These are phyloP conservation scores for Starmera caribaea DNA, from an alignment of 805 yeast genomes.

Conservation along the genomic window DNA sequence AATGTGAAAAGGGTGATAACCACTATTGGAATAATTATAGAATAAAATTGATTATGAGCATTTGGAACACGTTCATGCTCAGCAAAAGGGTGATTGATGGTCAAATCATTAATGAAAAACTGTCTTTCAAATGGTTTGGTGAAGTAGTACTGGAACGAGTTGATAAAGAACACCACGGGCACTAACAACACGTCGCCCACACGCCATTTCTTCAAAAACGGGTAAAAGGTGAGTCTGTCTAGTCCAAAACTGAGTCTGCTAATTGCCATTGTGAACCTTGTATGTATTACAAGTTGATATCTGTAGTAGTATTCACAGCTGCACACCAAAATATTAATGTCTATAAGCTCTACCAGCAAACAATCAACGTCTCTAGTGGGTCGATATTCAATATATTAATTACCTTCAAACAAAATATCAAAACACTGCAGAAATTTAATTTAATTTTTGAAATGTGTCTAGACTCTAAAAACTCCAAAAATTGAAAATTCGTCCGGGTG, in stretches of 20 bases:
- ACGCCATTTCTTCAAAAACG: conserved; percentile 26
- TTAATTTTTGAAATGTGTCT: no score
- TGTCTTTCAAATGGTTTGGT: conserved; percentile 66
- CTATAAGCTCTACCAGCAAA: no score
- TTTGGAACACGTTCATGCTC: conserved; percentile 62
- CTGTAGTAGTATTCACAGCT: no score
- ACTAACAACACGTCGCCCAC: conserved; percentile 25
- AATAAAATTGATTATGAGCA: conserved; percentile 40
- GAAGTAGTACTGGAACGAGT: conserved; percentile 22
- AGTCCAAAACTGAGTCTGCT: conserved; percentile 17
- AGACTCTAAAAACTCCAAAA: no score
- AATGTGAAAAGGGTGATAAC: conserved; percentile 26
- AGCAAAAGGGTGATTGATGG: conserved; percentile 77
- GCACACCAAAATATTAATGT: no score
- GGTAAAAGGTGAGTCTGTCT: conserved; percentile 15
- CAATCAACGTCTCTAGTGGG: no score
- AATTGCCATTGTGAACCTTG: conserved; percentile 16
- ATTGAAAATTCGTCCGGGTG: no score
- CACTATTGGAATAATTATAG: conserved; percentile 39
- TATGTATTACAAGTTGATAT: no score
- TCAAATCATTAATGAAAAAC: conserved; percentile 64
- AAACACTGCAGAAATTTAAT: no score
- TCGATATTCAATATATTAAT: no score
- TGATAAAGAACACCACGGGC: conserved; percentile 21
- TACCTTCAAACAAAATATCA: no score